phyloP scores from a whole-genome alignment of 169 alveolate species.

The Eimeria necatrix region DNA sequence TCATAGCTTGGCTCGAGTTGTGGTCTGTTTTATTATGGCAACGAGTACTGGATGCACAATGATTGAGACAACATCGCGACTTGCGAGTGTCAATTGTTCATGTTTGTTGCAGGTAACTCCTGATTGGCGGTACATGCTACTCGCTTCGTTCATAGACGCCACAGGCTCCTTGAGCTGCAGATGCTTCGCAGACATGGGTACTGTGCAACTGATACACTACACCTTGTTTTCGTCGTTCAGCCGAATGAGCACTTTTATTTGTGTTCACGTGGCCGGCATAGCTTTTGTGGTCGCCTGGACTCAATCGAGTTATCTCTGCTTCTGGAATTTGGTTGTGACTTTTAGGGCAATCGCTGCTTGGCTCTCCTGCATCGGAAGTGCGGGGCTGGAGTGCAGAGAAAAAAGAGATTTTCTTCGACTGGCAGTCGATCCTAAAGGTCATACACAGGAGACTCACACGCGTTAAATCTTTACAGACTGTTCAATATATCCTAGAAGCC shows the following conservation, averaged over 20 bases:
- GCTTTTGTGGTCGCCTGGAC: neutral
- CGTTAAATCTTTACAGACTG: neutral
- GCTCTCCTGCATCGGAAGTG: slow-evolving; percentile 69
- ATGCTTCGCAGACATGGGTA: slow-evolving; percentile 78
- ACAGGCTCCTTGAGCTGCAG: slow-evolving; percentile 60
- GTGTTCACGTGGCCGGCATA: neutral
- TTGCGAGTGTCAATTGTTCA: neutral
- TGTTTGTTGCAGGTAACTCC: slow-evolving; percentile 59
- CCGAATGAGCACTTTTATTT: neutral
- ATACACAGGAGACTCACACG: neutral
- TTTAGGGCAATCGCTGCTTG: slow-evolving; percentile 65
- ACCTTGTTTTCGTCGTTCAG: neutral
- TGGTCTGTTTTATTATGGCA: neutral
- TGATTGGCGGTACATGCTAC: slow-evolving; percentile 78
- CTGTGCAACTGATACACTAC: neutral
- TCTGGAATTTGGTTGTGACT: neutral
- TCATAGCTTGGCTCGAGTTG: neutral
- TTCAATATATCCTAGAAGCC: neutral
- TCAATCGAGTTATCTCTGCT: neutral
- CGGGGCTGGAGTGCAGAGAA: slow-evolving; percentile 61
- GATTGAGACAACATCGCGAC: too few species aligned
- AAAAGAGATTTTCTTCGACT: slow-evolving; percentile 66
- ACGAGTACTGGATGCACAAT: neutral
- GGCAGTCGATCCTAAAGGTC: slow-evolving; percentile 63
- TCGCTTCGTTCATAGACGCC: slow-evolving; percentile 64